phyloP scores from a whole-genome alignment of 2,329 filamentous ascomycete species.

The Akanthomyces dipterigenus region DNA sequence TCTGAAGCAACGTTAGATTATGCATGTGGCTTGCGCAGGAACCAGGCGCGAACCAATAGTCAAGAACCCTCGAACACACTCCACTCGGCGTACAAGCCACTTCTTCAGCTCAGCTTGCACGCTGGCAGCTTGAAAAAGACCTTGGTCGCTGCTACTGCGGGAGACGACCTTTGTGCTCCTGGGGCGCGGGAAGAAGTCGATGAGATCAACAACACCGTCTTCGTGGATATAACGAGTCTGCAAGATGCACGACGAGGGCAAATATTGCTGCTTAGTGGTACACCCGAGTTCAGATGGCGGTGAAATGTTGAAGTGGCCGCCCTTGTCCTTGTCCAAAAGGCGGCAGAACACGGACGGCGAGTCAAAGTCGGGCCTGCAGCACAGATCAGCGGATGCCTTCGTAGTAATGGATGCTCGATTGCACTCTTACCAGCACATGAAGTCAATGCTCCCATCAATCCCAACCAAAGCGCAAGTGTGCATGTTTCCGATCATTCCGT shows the following conservation, averaged over 20 bases:
- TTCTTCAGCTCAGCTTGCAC: conserved; percentile 59
- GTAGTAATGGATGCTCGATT: neutral
- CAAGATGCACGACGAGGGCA: conserved; percentile 67
- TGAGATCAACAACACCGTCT: conserved; percentile 63
- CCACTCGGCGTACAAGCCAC: conserved; percentile 64
- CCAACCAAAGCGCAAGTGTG: conserved; percentile 69
- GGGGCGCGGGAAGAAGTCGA: conserved; percentile 71
- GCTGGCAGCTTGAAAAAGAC: conserved; percentile 43
- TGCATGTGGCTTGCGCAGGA: neutral
- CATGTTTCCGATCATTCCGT: conserved; percentile 78
- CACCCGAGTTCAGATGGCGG: conserved; percentile 43
- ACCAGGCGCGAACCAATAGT: conserved; percentile 41
- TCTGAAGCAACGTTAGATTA: conserved; percentile 30
- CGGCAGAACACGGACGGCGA: conserved; percentile 70
- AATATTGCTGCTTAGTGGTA: conserved; percentile 72
- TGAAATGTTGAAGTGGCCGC: conserved; percentile 66
- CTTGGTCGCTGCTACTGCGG: conserved; percentile 37
- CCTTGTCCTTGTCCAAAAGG: conserved; percentile 66
- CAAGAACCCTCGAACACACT: conserved; percentile 63
- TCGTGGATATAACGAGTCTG: conserved; percentile 74
- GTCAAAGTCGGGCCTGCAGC: conserved; percentile 64
- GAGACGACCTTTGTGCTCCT: conserved; percentile 48
- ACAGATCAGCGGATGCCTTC: neutral
- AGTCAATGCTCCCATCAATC: conserved; percentile 67
- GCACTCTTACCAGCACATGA: conserved; percentile 65